Conservation (phyloP, 2,329 filamentous ascomycete genomes). For the Claviceps citrina region DNA sequence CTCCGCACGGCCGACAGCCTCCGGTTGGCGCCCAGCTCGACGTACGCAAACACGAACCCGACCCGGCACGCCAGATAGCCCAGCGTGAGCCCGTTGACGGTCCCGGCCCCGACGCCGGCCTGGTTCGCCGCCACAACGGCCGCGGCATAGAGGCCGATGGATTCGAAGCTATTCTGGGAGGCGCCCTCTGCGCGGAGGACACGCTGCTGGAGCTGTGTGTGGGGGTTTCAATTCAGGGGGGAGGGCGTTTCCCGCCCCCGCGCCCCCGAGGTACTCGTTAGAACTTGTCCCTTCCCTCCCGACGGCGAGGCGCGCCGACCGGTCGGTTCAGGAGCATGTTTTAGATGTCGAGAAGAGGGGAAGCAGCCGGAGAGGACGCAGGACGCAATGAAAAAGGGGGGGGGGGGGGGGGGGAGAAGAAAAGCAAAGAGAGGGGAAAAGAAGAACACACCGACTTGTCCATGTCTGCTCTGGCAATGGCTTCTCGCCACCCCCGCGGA, state of each 20-base stretch:
- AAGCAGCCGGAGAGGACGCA: too few species aligned
- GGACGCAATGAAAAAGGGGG: not conserved
- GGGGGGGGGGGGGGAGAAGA: not conserved
- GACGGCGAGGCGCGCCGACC: too few species aligned
- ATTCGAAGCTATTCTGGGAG: slow-evolving; percentile 28
- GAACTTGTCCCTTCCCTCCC: too few species aligned
- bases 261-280: too few species aligned
- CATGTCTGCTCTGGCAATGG: slow-evolving; percentile 18
- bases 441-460: slow-evolving; percentile 14
- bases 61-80: slow-evolving; percentile 25
- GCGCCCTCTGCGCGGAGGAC: slow-evolving; percentile 38
- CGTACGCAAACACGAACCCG: slow-evolving; percentile 27
- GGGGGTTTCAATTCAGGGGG: not conserved
- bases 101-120: slow-evolving; percentile 21
- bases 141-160: slow-evolving; percentile 26
- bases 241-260: too few species aligned
- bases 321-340: too few species aligned
- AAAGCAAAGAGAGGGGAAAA: not conserved
- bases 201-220: slow-evolving; percentile 33
- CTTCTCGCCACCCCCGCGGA: slow-evolving; percentile 21
- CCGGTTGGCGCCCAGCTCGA: slow-evolving; percentile 27
- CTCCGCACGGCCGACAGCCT: slow-evolving; percentile 22
- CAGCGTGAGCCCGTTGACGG: slow-evolving; percentile 25
- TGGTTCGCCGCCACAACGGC: slow-evolving; percentile 30
- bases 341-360: too few species aligned